Evolutionary conservation across 1,284 basidiomycete genomes (phyloP).

Genomic region (Vanrija sp.): DNA sequence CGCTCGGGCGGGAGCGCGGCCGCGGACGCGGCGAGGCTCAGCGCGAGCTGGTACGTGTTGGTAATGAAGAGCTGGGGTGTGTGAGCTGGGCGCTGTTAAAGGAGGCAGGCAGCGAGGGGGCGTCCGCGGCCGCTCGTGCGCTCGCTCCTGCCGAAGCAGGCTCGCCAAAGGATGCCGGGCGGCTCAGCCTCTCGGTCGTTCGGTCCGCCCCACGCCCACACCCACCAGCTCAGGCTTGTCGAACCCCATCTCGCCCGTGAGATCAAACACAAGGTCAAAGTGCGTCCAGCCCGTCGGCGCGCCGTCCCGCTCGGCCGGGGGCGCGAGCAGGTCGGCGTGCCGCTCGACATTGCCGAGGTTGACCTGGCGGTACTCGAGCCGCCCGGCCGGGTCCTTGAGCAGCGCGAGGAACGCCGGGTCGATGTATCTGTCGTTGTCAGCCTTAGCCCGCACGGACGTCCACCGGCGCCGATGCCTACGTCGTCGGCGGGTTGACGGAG

Average conservation of each 20-base stretch:
- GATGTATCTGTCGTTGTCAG: slow-evolving; percentile 59
- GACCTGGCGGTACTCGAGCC: slow-evolving; percentile 67
- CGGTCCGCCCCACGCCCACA: slow-evolving; percentile 23
- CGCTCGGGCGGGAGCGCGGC: slow-evolving; percentile 60
- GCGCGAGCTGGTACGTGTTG: slow-evolving; percentile 68
- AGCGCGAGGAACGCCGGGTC: slow-evolving; percentile 70
- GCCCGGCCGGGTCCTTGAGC: slow-evolving; percentile 46
- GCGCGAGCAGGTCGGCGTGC: slow-evolving; percentile 37
- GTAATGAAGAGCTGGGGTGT: slow-evolving; percentile 60
- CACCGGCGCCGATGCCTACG: too few relatives aligned
- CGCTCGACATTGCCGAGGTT: slow-evolving; percentile 62
- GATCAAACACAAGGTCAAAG: slow-evolving; percentile 44
- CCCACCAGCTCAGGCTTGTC: slow-evolving; percentile 69
- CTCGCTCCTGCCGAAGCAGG: background rate
- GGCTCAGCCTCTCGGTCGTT: background rate
- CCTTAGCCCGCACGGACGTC: slow-evolving; percentile 32
- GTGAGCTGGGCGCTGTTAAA: background rate
- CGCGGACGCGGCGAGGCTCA: slow-evolving; percentile 57
- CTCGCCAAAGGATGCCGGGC: background rate
- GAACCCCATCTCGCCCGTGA: slow-evolving; percentile 66
- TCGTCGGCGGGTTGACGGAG: slow-evolving; percentile 77
- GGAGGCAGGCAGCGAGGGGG: background rate
- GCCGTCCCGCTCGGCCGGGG: slow-evolving; percentile 24
- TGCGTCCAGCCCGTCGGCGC: slow-evolving; percentile 16
- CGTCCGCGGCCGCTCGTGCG: background rate